Percentiles rank a stretch among this genome's conserved stretches.
Conservation (phyloP, 2,329 filamentous ascomycete genomes). For the Colletotrichum simmondsii region DNA sequence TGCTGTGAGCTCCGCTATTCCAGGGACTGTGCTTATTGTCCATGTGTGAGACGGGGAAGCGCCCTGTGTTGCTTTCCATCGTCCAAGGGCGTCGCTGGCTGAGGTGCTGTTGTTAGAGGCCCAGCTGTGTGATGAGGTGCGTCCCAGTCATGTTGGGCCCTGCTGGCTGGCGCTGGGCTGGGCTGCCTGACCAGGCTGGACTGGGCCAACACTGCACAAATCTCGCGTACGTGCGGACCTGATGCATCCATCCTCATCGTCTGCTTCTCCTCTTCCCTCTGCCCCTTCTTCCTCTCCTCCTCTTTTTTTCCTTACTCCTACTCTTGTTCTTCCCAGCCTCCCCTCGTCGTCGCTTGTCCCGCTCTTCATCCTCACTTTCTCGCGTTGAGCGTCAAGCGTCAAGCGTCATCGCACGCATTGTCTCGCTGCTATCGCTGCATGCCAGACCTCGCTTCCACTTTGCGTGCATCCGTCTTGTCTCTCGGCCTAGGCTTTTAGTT, state of each 20-base stretch:
- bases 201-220: conserved; percentile 25
- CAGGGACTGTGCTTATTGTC: background rate
- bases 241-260: conserved; percentile 29
- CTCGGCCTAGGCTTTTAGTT: background rate
- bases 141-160: background rate
- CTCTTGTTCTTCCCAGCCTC: conserved; percentile 27
- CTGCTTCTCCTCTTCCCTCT: conserved; percentile 15
- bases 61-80: background rate
- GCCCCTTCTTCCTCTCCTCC: conserved; percentile 8
- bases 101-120: background rate
- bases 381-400: conserved; percentile 15
- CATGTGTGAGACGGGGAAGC: background rate
- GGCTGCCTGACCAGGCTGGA: background rate
- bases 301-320: background rate
- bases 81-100: background rate
- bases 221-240: conserved; percentile 30
- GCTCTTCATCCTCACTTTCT: background rate
- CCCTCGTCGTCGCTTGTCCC: background rate
- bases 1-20: background rate
- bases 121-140: background rate
- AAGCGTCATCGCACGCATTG: conserved; percentile 8
- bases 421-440: conserved; percentile 10
- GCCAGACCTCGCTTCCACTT: conserved; percentile 20
- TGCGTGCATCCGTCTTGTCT: conserved; percentile 3
- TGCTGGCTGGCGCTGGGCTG: background rate